Base-by-base conservation (phyloP, 2,329 filamentous ascomycete species). In the Thelonectria discophora region DNA sequence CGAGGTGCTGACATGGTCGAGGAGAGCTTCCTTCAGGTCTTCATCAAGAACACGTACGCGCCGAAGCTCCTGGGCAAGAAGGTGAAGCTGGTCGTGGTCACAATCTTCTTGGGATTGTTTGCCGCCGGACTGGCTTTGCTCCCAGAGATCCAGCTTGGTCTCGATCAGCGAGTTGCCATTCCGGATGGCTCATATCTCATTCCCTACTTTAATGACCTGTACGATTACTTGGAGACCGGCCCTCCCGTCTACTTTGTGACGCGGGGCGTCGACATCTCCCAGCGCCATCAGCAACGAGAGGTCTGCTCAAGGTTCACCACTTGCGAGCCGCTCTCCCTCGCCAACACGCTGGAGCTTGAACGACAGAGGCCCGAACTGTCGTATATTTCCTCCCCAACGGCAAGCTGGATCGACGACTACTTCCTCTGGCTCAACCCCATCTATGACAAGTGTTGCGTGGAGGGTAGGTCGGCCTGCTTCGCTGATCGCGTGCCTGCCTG, bases 221-320 rank as follows among this genome's bases (percentile, higher is more conserved):
- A 97, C 75, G 88, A 88, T 62, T 99, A 99, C 75, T 90, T 98
- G 70, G 91, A 94, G 63, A 89, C 89, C 15, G 96, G 95, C 0
- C 94, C 95, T 50, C 95, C 95, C 0, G 93, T 99, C 8, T 99
- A 98, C 77, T 99, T 99, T 75, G 93, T 99, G 47, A 93, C 94
- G 3, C 88, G 89, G 18, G 86, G 90, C 50, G 82, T 95, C 46
- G 95, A 98, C 69, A 84, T 89, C 15, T 96, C 94, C 0, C 79
- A 91, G 63, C 85, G 93, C 32, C 73, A 80, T 34, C 86, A 92
- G 63, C 96, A 99, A 76, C 90, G 91, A 74, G 88, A 96, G 64
- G 84, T 99, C 4, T 99, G 95, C 77, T 93, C 93, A 34, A 88
- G 93, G 13, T 98, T 97, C 75, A 93, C 93, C 0, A 92, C 93